A percentile compares a stretch with the other conserved stretches of the same genome.
phyloP scores from a whole-genome alignment of 352 stramenopile genomes.

The Lagenidium giganteum region DNA sequence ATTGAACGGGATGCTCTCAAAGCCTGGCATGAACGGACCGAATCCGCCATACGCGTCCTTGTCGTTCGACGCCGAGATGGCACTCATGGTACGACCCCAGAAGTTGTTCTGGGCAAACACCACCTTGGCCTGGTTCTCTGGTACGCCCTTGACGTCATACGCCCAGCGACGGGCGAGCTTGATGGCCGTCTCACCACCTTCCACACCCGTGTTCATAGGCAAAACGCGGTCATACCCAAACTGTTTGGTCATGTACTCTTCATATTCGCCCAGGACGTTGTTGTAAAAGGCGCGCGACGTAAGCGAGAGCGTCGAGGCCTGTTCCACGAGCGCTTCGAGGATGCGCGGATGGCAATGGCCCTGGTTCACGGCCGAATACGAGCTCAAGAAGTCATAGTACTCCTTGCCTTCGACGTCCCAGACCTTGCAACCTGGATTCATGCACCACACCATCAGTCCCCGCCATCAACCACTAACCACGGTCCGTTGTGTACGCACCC shows the following conservation, averaged over 20 bases:
- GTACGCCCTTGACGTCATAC: slow-evolving; percentile 97
- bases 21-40: slow-evolving; percentile 97
- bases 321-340: slow-evolving; percentile 88
- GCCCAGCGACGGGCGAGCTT: slow-evolving; percentile 94
- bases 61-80: slow-evolving; percentile 94
- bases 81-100: slow-evolving; percentile 96
- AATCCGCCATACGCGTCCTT: slow-evolving; percentile 78
- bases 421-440: slow-evolving; percentile 91
- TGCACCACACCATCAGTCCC: no score
- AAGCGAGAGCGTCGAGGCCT: slow-evolving; percentile 92
- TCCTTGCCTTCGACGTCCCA: slow-evolving; percentile 94
- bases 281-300: slow-evolving; percentile 99
- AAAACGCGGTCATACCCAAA: slow-evolving; percentile 96
- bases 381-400: slow-evolving; percentile 97
- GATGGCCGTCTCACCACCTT: slow-evolving; percentile 96
- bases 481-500: slow-evolving; percentile 31
- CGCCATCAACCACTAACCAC: no score
- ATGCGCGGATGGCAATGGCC: slow-evolving; percentile 98
- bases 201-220: slow-evolving; percentile 99
- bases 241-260: slow-evolving; percentile 93
- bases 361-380: slow-evolving; percentile 70
- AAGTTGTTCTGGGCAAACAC: slow-evolving; percentile 98
- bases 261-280: slow-evolving; percentile 93
- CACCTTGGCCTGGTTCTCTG: slow-evolving; percentile 82
- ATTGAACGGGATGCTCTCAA: slow-evolving; percentile 89